Conservation (phyloP, 305 asterid species). For the Solanum chacoense region DNA sequence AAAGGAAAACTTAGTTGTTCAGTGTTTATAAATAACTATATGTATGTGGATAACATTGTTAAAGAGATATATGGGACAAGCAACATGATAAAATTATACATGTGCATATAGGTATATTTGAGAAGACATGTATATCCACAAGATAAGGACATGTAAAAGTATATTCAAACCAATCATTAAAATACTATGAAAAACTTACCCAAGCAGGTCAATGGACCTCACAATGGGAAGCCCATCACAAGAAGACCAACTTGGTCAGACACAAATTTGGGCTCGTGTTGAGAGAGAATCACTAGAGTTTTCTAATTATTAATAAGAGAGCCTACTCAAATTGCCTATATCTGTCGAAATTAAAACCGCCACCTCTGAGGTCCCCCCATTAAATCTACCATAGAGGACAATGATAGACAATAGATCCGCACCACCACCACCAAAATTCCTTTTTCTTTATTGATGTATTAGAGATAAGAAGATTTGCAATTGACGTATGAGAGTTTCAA, state of each 20-base stretch:
- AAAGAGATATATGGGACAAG: constrained; percentile 34
- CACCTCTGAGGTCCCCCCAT: neutral
- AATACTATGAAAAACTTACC: no score
- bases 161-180: no score
- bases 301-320: neutral
- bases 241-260: neutral
- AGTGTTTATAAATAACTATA: neutral
- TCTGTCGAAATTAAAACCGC: accelerated
- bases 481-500: no score
- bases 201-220: neutral
- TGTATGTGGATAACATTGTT: constrained; percentile 22
- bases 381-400: neutral
- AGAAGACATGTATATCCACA: no score
- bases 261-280: neutral
- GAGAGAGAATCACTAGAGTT: neutral
- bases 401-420: no score
- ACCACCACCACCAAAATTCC: neutral
- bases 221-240: neutral
- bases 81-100: constrained; percentile 36
- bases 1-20: no score
- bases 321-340: neutral
- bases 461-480: no score
- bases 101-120: constrained; percentile 22
- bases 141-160: neutral
- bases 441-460: no score